Evolutionary conservation across 495 filamentous ascomycete species (phyloP).

Genomic region (Penicillium manginii): DNA sequence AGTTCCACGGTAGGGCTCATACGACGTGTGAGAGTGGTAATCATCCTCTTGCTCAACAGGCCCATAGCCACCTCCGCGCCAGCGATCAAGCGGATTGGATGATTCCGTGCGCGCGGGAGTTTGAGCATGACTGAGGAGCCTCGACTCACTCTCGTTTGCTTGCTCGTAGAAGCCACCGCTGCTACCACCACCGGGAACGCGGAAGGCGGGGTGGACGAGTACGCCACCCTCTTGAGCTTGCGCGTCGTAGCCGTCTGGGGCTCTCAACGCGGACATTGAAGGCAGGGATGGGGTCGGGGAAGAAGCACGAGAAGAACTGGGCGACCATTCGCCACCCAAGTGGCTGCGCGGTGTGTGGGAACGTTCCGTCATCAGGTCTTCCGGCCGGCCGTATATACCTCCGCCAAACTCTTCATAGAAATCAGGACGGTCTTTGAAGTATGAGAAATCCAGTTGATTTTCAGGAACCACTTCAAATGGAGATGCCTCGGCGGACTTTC

Average conservation of each 20-base stretch:
- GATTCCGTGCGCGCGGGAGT: conserved; percentile 33
- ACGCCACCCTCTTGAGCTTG: conserved; percentile 18
- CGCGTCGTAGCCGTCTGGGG: conserved; percentile 32
- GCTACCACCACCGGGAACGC: conserved; percentile 33
- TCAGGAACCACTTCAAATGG: conserved; percentile 91
- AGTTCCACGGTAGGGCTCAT: conserved; percentile 43
- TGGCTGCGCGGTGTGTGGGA: conserved; percentile 67
- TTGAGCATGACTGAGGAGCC: conserved; percentile 48
- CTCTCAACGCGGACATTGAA: conserved; percentile 31
- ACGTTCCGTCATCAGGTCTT: conserved; percentile 66
- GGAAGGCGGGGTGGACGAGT: conserved; percentile 44
- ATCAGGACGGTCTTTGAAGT: conserved; percentile 85
- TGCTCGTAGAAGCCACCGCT: conserved; percentile 38
- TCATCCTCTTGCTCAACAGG: conserved; percentile 49
- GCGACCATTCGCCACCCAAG: conserved; percentile 46
- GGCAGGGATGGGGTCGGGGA: conserved; percentile 48
- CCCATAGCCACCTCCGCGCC: conserved; percentile 52
- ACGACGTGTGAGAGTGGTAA: conserved; percentile 36
- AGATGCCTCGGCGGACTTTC: conserved; percentile 56
- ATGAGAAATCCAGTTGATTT: conserved; percentile 87
- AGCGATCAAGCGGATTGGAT: conserved; percentile 43
- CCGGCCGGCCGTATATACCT: conserved; percentile 69
- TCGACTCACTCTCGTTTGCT: conserved; percentile 50
- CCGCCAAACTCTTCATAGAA: conserved; percentile 88
- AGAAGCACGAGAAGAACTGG: conserved; percentile 49